Base-by-base conservation (phyloP, 768 basidiomycete genomes). In the Boletus insuetus region DNA sequence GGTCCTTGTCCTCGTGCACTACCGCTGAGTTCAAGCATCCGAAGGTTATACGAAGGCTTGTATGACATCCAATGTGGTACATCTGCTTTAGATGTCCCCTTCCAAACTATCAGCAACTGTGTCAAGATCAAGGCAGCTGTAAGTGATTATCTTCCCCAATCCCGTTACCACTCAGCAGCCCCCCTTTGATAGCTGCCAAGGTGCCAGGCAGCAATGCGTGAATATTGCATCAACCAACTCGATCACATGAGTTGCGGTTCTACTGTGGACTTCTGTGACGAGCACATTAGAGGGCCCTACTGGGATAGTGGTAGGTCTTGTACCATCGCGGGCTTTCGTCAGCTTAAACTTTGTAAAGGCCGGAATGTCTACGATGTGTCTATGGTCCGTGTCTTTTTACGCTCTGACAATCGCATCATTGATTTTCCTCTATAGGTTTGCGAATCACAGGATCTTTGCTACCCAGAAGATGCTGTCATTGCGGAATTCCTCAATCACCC, bases 161-260 rank as follows among this genome's bases (percentile, higher is more conserved):
- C 26, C 37, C 51, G 35, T 53, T 56, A 3, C 39, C 32, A 49
- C 31, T 47, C 55, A 44, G 34, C 3, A 24, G 17, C 26, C 39
- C 35, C 10, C 46, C 14, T 16, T 19, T 49, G 26, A n/a, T 54
- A 87, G 85, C 75, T 91, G 20, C 84, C 87, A 20, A 81, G 84
- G 45, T 94, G 91, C 67, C 73, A 83, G 59, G 77, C 75, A 56
- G 76, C 77, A 37, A 76, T 87, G 66, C 70, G 77, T n/a, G 68
- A 75, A 41, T 74, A 74, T 43, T 93, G 90, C 58, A 76, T 90
- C 31, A 79, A 89, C 52, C 56, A 55, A 16, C 85, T 85, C 58
- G 89, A 94, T 66, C 69, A 75, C 20, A 82, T 87, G 37, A 75
- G 80, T 55, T 93, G 91, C 62, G 73, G 70, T n/a, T 85, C 84